Evolutionary conservation across 2,329 filamentous ascomycete species (phyloP), one percentile per base, ranked within the genome.

Genomic region (Penicillium sp.): DNA sequence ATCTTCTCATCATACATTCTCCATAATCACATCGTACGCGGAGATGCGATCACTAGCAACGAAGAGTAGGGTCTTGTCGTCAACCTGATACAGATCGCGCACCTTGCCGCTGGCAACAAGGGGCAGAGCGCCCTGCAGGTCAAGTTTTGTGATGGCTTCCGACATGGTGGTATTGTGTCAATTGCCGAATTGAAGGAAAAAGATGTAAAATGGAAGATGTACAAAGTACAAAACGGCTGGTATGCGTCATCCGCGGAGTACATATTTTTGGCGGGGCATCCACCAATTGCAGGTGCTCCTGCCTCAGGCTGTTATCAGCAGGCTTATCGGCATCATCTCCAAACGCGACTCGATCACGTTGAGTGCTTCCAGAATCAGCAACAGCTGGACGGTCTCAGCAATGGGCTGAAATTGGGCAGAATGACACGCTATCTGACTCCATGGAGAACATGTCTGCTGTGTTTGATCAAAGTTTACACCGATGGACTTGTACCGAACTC

Each of bases 11-110:
- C 70, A 63, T 66, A 84, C 83, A 71, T 93, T 96, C 61, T 80
- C 74, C 77, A 95, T 83, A 59, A 95, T 82, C 59, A 94, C 89
- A 78, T 97, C 91, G 76, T 91, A 97, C 47, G 93, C 93, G 25
- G 89, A 95, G 67, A 96, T 93, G 57, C 93, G 85, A 73, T 96
- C 90, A 11, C 88, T 86, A 25, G 88, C 85, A 47, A 90, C 83
- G 65, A 95, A 91, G 48, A 95, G 83, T 4, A 95, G 80, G 2
- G 81, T 85, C 48, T 79, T 72, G 36, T 81, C 73, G 65, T 88
- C 81, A 46, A 94, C 73, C 52, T 80, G 76, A 68, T 88, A 95
- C 34, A 94, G 78, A 63, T 94, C 87, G 62, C 88, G 82, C 26
- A 94, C 89, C 73, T 94, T 94, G 54, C 82, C 82, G 35, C 77